These are phyloP conservation scores for Alternaria dauci DNA, from an alignment of 2,329 filamentous ascomycete genomes.

Conservation along the genomic window DNA sequence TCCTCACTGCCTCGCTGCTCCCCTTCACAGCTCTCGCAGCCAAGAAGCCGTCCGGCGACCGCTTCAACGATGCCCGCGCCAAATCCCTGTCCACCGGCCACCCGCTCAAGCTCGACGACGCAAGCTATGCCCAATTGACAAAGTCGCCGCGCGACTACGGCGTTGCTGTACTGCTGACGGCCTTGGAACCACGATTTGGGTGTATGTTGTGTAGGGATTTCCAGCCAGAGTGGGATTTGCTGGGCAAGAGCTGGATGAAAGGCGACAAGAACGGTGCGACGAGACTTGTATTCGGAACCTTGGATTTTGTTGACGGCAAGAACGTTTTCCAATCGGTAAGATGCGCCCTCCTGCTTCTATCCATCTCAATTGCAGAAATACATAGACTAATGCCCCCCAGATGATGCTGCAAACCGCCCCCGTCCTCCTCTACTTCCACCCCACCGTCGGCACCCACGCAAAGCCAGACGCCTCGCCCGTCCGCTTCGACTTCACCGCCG, in stretches of 20 bases:
- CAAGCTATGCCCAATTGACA: conserved; percentile 77
- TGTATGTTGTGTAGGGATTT: conserved; percentile 90
- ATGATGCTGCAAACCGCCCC: conserved; percentile 93
- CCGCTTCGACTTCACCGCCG: conserved; percentile 84
- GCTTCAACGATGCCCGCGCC: conserved; percentile 74
- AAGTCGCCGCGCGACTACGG: conserved; percentile 82
- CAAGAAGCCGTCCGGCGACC: conserved; percentile 69
- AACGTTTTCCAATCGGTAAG: conserved; percentile 85
- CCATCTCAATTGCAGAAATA: background rate
- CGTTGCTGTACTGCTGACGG: conserved; percentile 83
- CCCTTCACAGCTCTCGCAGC: conserved; percentile 68
- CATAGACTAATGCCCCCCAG: conserved; percentile 57
- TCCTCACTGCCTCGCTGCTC: conserved; percentile 70
- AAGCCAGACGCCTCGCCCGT: conserved; percentile 72
- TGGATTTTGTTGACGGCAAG: conserved; percentile 89
- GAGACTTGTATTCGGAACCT: conserved; percentile 78
- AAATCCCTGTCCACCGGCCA: conserved; percentile 68
- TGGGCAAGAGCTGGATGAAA: conserved; percentile 86
- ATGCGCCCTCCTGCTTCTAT: fast-evolving
- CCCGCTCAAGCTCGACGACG: conserved; percentile 81
- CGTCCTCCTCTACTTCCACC: conserved; percentile 85
- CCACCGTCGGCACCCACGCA: conserved; percentile 82
- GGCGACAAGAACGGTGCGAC: conserved; percentile 79
- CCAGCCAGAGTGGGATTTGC: conserved; percentile 90
- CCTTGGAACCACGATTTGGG: conserved; percentile 81